Percentiles rank a stretch among this genome's conserved stretches.
Evolutionary conservation across 192 early-diverging fungal genomes (phyloP).

Genomic region (Rhizophagus sp.): DNA sequence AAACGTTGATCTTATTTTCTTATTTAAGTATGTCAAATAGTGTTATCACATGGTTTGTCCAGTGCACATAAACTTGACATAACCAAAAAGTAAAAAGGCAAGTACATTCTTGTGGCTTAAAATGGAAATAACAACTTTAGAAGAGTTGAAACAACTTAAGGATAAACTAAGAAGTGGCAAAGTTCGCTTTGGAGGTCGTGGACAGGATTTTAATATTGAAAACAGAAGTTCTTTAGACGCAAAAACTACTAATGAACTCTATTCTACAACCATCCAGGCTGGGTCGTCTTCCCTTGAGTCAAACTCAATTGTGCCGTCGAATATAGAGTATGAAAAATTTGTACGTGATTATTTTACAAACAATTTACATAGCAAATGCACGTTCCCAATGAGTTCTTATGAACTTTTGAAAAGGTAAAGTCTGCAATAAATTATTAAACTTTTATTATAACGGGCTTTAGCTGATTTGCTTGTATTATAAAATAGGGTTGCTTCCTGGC

Average conservation of each 20-base stretch:
- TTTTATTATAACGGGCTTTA: neutral
- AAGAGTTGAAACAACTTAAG: neutral
- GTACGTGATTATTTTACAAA: slow-evolving; percentile 16
- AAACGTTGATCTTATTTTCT: too few relatives aligned
- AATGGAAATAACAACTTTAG: neutral
- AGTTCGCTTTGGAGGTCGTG: neutral
- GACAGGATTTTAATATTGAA: neutral
- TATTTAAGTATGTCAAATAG: too few relatives aligned
- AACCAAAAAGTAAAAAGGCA: too few relatives aligned
- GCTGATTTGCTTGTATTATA: neutral
- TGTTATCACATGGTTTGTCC: too few relatives aligned
- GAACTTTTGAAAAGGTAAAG: slow-evolving; percentile 22
- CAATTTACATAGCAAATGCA: neutral
- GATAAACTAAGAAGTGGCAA: neutral
- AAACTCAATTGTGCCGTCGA: neutral
- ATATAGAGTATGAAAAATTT: neutral
- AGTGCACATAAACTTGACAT: too few relatives aligned
- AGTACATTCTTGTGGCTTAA: neutral
- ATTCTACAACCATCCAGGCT: neutral
- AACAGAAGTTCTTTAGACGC: neutral
- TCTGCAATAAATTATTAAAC: neutral
- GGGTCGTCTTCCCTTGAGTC: neutral
- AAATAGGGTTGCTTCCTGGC: slow-evolving; percentile 8
- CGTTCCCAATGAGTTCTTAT: slow-evolving; percentile 12
- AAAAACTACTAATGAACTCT: neutral